phyloP scores from a whole-genome alignment of 2,329 filamentous ascomycete species.

The Didymella pinodella region DNA sequence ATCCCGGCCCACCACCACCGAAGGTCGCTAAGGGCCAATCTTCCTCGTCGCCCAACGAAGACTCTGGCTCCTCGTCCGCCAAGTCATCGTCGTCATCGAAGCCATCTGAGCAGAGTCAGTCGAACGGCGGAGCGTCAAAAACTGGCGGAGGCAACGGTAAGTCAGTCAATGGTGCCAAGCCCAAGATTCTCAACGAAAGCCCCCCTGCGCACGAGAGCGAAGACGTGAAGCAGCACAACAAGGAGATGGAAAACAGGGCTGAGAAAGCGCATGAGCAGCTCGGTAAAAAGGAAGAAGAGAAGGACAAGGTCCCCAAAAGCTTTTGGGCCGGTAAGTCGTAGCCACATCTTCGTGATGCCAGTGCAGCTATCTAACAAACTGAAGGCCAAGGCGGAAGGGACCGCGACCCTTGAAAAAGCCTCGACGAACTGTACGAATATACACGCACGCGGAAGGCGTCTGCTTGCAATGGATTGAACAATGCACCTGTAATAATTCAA shows the following conservation, averaged over 20 bases:
- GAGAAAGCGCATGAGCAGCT: constrained; percentile 53
- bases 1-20: constrained; percentile 56
- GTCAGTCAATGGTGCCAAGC: constrained; percentile 50
- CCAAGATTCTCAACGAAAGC: constrained; percentile 53
- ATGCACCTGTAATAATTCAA: not conserved
- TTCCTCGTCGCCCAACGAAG: constrained; percentile 41
- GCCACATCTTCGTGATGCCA: not conserved
- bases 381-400: constrained; percentile 41
- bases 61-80: constrained; percentile 23
- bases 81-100: constrained; percentile 19
- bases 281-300: constrained; percentile 47
- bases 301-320: constrained; percentile 52
- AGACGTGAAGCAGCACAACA: constrained; percentile 56
- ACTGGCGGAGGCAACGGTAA: constrained; percentile 26
- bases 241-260: constrained; percentile 54
- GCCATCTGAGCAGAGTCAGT: constrained; percentile 19
- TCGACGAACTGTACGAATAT: constrained; percentile 8
- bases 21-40: constrained; percentile 50
- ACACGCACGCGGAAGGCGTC: not conserved
- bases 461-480: not conserved
- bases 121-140: constrained; percentile 22
- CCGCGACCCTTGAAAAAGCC: constrained; percentile 29
- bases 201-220: constrained; percentile 46
- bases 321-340: constrained; percentile 52
- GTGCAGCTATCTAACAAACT: constrained; percentile 18